A percentile compares a stretch with the other conserved stretches of the same genome.
Evolutionary conservation across 257 asterid species (phyloP).

Genomic region (Solanum commersonii): DNA sequence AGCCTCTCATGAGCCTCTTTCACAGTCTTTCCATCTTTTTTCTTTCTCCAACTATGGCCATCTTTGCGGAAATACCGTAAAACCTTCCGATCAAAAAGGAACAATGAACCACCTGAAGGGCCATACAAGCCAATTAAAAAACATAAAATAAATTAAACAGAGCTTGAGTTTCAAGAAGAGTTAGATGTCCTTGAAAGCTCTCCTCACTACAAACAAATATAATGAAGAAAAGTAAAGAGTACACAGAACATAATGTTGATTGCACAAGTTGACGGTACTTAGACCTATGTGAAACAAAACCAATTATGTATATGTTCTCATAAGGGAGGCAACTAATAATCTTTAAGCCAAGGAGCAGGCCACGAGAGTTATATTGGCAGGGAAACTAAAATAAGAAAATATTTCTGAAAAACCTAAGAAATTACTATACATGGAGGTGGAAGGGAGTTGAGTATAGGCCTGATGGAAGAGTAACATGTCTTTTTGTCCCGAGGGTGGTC

Average conservation of each 20-base stretch:
- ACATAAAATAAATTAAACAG: not conserved
- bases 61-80: slow-evolving; percentile 83
- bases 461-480: not conserved
- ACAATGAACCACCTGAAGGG: slow-evolving; percentile 75
- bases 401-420: not conserved
- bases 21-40: slow-evolving; percentile 88
- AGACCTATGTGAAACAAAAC: not conserved
- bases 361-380: not conserved
- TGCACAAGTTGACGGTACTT: not conserved
- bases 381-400: not conserved
- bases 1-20: slow-evolving; percentile 97
- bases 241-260: not conserved
- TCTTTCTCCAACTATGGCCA: slow-evolving; percentile 95
- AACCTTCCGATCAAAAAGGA: slow-evolving; percentile 90
- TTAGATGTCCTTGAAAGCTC: not conserved
- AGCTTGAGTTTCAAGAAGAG: not conserved
- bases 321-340: not conserved
- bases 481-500: not conserved
- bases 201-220: not conserved
- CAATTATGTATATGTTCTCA: not conserved
- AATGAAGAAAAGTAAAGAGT: not conserved
- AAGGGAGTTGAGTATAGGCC: not conserved
- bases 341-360: not conserved
- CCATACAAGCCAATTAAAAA: slow-evolving; percentile 4
- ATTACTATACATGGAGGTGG: not conserved